These are phyloP conservation scores for Coemansia sp. DNA, from an alignment of 192 early-diverging fungal species.

Conservation along the genomic window DNA sequence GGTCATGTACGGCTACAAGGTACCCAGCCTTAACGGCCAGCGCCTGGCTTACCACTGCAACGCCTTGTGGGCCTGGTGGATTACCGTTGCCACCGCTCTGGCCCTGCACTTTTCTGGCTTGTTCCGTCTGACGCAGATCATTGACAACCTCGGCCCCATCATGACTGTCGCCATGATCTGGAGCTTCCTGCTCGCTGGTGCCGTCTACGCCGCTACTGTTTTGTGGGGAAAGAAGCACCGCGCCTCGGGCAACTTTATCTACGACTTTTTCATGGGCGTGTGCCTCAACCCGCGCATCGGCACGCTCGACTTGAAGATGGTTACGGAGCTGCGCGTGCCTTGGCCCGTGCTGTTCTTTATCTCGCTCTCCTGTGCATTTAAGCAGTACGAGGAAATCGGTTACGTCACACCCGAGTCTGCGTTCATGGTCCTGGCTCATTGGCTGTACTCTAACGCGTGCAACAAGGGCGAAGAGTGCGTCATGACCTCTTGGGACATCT, in stretches of 20 bases:
- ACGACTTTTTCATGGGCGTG: conserved; percentile 96
- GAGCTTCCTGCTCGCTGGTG: conserved; percentile 66
- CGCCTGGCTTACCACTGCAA: conserved; percentile 87
- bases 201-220: conserved; percentile 61
- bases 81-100: conserved; percentile 59
- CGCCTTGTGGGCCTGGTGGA: conserved; percentile 67
- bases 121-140: conserved; percentile 61
- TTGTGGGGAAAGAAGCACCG: conserved; percentile 75
- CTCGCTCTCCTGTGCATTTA: conserved; percentile 75
- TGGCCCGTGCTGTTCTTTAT: conserved; percentile 76
- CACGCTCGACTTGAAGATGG: conserved; percentile 89
- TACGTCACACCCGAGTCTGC: conserved; percentile 77
- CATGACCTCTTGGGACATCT: conserved; percentile 90
- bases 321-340: conserved; percentile 89
- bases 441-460: conserved; percentile 85
- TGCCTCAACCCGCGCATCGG: conserved; percentile 93
- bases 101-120: conserved; percentile 69
- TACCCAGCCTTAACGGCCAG: conserved; percentile 71
- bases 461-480: conserved; percentile 70
- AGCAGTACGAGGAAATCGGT: conserved; percentile 77
- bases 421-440: conserved; percentile 76
- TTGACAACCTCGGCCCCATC: conserved; percentile 66
- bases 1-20: conserved; percentile 64
- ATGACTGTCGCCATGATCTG: conserved; percentile 68
- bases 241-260: conserved; percentile 75